Evolutionary conservation across 495 filamentous ascomycete species (phyloP), one percentile per base, ranked within the genome.

Genomic region (Bacidia gigantensis): DNA sequence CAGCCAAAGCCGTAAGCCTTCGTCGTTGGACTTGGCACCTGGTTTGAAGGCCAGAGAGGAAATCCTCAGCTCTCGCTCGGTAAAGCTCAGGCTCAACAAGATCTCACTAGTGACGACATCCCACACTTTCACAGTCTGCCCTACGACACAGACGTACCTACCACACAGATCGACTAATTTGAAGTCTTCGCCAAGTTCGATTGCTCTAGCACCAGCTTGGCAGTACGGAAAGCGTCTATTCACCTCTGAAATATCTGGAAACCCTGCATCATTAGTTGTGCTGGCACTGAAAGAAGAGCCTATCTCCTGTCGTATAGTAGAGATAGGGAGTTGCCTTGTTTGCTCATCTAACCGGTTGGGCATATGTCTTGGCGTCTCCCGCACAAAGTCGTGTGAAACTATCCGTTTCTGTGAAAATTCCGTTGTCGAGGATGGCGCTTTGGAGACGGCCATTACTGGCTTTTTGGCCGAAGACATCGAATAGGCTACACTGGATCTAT

Each of bases 1-100:
- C 14, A 98, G 74, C 92, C 92, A 98, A n/a, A 98, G 55, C 12
- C 81, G 76, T 43, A 74, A 71, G 11, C 89, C 89, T 65, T 96
- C 90, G 42, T 89, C 82, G 52, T 83, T 77, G 5, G 87, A 71
- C 44, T 78, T 76, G 21, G 68, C 65, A 0, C 82, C 78, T 7
- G 90, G 87, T 65, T 90, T 94, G 65, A 98, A 98, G 2, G 82
- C 74, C 1, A 96, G 65, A 14, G 90, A 80, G 14, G 87, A 79
- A 26, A 83, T 80, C 61, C 84, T 90, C 48, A 84, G 72, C 0
- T 72, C 74, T 10, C 75, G 77, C 58, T 98, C 92, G 9, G 79
- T 77, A 68, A 94, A 89, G 57, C 75, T 73, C 41, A 95, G 64
- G 55, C 79, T 92, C 77, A 92, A 77, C 21, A 95, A 60, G 42